These are phyloP conservation scores for Canavalia gladiata DNA, from an alignment of 306 rosid species.

Conservation along the genomic window DNA sequence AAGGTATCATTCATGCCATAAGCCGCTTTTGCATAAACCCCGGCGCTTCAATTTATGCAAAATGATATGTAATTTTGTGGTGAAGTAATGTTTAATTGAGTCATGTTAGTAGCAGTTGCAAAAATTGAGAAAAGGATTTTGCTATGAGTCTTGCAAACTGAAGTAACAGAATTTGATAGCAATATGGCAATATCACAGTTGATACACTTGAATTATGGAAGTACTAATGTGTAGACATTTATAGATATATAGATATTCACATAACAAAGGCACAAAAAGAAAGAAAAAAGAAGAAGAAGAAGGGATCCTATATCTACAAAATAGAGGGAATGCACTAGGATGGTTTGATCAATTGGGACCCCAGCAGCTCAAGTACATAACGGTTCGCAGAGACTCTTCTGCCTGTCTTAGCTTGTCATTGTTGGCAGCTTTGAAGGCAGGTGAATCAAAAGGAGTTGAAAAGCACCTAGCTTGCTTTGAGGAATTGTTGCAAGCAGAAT, in stretches of 20 bases:
- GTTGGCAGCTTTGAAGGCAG: conserved; percentile 41
- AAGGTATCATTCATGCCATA: too few species aligned
- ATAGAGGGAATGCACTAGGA: not conserved
- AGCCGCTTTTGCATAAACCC: not conserved
- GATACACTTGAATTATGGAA: conserved; percentile 14
- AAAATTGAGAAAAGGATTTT: not conserved
- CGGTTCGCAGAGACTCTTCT: conserved; percentile 76
- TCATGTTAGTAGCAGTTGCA: not conserved
- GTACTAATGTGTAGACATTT: not conserved
- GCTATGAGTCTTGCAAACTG: not conserved
- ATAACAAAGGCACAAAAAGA: not conserved
- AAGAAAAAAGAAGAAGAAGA: not conserved
- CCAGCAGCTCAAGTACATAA: conserved; percentile 92
- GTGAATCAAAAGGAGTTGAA: conserved; percentile 44
- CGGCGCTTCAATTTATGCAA: not conserved
- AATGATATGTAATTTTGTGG: not conserved
- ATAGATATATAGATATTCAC: not conserved
- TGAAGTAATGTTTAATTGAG: not conserved
- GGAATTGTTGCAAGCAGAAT: conserved; percentile 38
- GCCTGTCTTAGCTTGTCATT: conserved; percentile 58
- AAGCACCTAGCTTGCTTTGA: conserved; percentile 53
- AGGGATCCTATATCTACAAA: not conserved
- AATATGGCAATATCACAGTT: not conserved
- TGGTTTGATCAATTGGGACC: conserved; percentile 60
- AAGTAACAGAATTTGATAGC: conserved; percentile 4